Evolutionary conservation across 192 early-diverging fungal species (phyloP), one percentile per base, ranked within the genome.

Genomic region (Spizellomyces punctatus): DNA sequence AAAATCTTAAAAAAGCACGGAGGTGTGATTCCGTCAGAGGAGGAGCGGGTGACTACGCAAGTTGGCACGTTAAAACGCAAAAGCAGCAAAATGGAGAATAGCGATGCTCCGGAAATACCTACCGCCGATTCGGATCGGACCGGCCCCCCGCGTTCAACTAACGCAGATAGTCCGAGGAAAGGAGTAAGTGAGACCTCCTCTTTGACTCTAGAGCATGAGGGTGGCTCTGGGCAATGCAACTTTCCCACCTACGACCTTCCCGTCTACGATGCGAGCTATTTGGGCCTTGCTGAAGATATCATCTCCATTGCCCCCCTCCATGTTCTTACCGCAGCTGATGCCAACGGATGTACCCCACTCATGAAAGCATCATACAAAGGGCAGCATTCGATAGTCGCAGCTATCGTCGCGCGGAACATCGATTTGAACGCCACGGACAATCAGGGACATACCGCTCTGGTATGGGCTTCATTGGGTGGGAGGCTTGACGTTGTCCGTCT

Each of bases 311-410:
- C 71, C 7, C 45, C 47, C 3, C 21, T 21, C 12, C 49, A 69
- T 2, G 63, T 60, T 56, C 14, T 79, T 10, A 47, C 48, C 27
- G 19, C 61, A 10, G 0, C 46, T 6, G 84, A 83, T 66, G 66
- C 78, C 57, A 16, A 48, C 6, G 81, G 83, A 6, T 74, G 49
- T 41, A 81, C 82, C 5, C 43, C 79, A 6, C 71, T 86, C n/a
- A 83, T 86, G 83, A 85, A 86, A 71, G 85, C 85, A 12, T 68
- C 79, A 6, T 77, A 68, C 43, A 67, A 69, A 22, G 83, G 83
- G 1, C 77, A 86, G 48, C 8, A 71, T 10, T 16, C 8, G n/a
- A 17, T 83, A 8, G 72, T 82, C 46, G 42, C 55, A 17, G 57
- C 60, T 5, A 36, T 81, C 9, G 1, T 84, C 8, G 49, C 19